Evolutionary conservation across 352 stramenopile genomes (phyloP), one percentile per base, ranked within the genome.

Genomic region (Pythium utonaiense): DNA sequence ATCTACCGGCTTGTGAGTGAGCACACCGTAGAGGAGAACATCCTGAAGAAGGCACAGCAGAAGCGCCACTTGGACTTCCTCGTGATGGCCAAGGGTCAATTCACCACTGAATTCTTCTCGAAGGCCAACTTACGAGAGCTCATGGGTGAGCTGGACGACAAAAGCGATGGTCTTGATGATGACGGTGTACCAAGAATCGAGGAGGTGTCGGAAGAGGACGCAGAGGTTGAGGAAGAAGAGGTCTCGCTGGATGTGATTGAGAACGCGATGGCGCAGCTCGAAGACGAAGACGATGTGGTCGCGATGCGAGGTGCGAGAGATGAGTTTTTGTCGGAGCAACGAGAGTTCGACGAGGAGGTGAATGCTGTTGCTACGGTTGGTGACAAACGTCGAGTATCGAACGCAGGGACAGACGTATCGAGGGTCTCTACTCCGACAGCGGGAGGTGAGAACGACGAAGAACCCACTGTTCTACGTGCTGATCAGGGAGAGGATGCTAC

Each of bases 21-120:
- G 60, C 90, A 73, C 50, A 84, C 87, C 0, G 86, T 95, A n/a
- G 87, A 96, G 53, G 84, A 95, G 57, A 93, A 95, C 57, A 96
- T 96, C 44, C 55, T 96, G 17, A 84, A 89, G n/a, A 99, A 99
- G 70, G 96, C 91, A 0, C 85, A 95, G 57, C 96, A 99, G 68
- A 99, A 99, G 76, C 83, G 93, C 1, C 96, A 99, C 57, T 78
- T 99, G 28, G 96, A 99, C 71, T 96, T 96, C 33, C 69, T 99
- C 5, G 95, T 93, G 16, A 90, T 97, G 77, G 75, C 71, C 30
- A 73, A 88, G 48, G 73, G 79, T 7, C 77, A 94, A 48, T 86
- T 87, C 61, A 86, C 77, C 17, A 89, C 75, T 14, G 88, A 96
- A 36, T 93, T 96, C 54, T 90, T 96, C 62, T 91, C 78, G 2